A percentile compares a stretch with the other conserved stretches of the same genome.
Evolutionary conservation across 1,284 basidiomycete genomes (phyloP).

Genomic region (Trametes pubescens): DNA sequence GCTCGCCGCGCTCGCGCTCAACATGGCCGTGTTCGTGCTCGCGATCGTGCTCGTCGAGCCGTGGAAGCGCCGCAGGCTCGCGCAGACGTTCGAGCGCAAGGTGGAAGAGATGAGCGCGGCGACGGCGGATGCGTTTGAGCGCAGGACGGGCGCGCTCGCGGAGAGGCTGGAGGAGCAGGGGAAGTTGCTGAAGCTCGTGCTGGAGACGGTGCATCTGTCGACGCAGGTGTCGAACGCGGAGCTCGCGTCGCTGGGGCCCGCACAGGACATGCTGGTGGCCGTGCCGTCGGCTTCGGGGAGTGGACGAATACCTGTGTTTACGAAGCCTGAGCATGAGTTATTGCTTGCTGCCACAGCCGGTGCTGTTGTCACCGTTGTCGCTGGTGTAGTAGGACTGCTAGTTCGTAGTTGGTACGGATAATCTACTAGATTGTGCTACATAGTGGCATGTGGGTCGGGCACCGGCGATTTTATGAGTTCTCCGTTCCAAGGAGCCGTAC

Average conservation of each 20-base stretch:
- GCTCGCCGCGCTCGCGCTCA: conserved; percentile 83
- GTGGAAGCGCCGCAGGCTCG: conserved; percentile 87
- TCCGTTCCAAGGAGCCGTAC: neutral
- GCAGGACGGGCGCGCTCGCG: conserved; percentile 54
- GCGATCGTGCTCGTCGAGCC: conserved; percentile 93
- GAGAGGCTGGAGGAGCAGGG: conserved; percentile 63
- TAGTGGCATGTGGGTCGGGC: neutral
- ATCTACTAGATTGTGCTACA: neutral
- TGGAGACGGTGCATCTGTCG: conserved; percentile 39
- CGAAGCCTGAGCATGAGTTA: conserved; percentile 29
- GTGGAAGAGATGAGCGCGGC: conserved; percentile 77
- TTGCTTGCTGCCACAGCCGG: conserved; percentile 31
- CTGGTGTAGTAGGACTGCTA: conserved; percentile 39
- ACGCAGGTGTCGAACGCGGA: conserved; percentile 24
- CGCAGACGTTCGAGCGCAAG: conserved; percentile 87
- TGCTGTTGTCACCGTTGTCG: conserved; percentile 33
- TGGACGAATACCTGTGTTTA: conserved; percentile 24
- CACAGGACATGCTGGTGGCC: conserved; percentile 18
- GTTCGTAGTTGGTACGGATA: conserved; percentile 38
- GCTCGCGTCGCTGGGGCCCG: conserved; percentile 28
- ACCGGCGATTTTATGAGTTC: neutral
- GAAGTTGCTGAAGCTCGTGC: conserved; percentile 42
- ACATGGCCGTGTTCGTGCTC: conserved; percentile 86
- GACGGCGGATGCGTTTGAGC: conserved; percentile 38
- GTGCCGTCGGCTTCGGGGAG: conserved; percentile 3